Base-by-base conservation (phyloP, 345 rosid genomes). In the Theobroma cacao region DNA sequence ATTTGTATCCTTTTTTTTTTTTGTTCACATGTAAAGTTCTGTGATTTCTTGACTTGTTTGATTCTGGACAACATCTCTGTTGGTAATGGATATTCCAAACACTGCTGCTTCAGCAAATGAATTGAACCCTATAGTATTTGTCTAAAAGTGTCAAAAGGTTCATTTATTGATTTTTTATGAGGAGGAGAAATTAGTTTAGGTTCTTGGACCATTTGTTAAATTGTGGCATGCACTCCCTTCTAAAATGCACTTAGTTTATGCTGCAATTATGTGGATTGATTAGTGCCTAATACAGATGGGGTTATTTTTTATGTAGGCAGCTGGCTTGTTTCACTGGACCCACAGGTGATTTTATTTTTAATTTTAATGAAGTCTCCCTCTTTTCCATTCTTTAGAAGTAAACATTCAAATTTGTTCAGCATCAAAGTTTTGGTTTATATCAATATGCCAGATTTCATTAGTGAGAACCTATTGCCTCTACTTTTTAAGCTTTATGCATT, bases 271-370 rank as follows among this genome's bases (percentile, higher is more conserved):
- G 26, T 64, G 70, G 28, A 36, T 64, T 68, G 34, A 68, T 68
- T 30, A 22, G 34, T 43, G 24, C 10, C 73, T 68, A 43, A 68
- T 43, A 73, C 17, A 20, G 36, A 79, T 86, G 76, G 81, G 73
- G 48, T 71, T 75, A 34, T 60, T 75, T 76, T 14, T 18, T 30
- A 64, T 64, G 65, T 74, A 94, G 98, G 97, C 97, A 94, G 81
- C 82, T 94, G 83, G 95, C 97, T 52, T 88, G 84, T 80, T 94
- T 40, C 85, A 92, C 97, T 7, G 98, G 98, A 33, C 88, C 94
- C 56, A 92, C 97, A 78, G 89, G 98, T 92, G 65, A 60, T 28
- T 60, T 28, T 60, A 13, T 24, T 26, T 53, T 24, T 22, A 58
- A 58, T 24, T 61, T 31, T 38, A 61, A 26, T 59, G 66, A 61